Evolutionary conservation across 306 rosid species (phyloP), one percentile per base, ranked within the genome.

Genomic region (Elaeagnus macrophylla): DNA sequence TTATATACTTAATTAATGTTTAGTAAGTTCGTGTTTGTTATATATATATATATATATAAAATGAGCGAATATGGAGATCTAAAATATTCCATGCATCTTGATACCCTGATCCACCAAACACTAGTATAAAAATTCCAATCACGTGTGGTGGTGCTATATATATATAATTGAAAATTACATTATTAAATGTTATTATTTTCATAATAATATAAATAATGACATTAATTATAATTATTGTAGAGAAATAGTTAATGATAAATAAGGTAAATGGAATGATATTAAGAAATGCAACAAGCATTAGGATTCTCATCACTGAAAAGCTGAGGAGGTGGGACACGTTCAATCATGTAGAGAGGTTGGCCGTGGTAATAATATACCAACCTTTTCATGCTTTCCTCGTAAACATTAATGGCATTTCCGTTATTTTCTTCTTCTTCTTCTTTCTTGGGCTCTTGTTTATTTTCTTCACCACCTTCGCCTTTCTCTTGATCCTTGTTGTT

Each of bases 261-360:
- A 25, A 25, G 32, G 32, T 25, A 25, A 25, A 0, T 3, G 32
- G 2, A n/a, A 1, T 25, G 32, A 25, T 25, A 43, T 49, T n/a
- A 89, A 50, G 88, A 74, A 71, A 90, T 86, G 82, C 78, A 75
- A 49, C 95, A 90, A 35, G 97, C 97, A 72, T 86, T 90, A 12
- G 97, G 95, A 61, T 90, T 90, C 79, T 90, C 97, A 72, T 90
- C 95, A 56, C 95, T 90, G 67, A 90, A 86, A 11, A 90, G 79
- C 81, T 86, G 97, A 61, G 95, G 97, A 1, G 95, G 88, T 14
- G 97, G 97, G 60, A 68, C 68, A 57, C 81, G 54, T 76, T 90
- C 88, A 18, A 79, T 75, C 37, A 81, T 70, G 67, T 86, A 81
- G 54, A 79, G 74, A 57, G 97, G 94, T 10, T 75, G 94, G 32